Conservation (phyloP, 805 yeast genomes). For the Brettanomyces custersianus region DNA sequence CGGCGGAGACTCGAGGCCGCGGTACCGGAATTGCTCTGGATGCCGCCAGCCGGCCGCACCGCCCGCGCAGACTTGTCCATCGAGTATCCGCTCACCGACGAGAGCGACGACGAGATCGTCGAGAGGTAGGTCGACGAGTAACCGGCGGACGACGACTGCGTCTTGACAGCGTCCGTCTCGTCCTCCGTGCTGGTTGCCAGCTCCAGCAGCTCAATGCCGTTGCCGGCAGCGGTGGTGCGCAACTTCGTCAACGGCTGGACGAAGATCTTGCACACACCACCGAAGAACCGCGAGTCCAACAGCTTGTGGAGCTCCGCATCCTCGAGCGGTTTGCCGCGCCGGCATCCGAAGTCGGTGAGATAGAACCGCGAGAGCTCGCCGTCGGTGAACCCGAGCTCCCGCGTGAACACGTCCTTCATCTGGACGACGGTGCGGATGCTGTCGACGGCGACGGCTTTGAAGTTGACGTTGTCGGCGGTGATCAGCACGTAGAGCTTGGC, state of each 20-base stretch:
- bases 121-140: too few relatives aligned
- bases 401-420: conserved; percentile 32
- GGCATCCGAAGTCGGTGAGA: conserved; percentile 60
- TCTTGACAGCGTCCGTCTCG: too few relatives aligned
- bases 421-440: conserved; percentile 21
- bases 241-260: conserved; percentile 7
- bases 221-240: background rate
- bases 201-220: background rate
- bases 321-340: conserved; percentile 47
- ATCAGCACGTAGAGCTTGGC: conserved; percentile 38
- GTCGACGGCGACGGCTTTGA: conserved; percentile 38
- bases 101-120: too few relatives aligned
- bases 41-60: too few relatives aligned
- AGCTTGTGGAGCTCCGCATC: conserved; percentile 35
- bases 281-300: conserved; percentile 25
- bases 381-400: conserved; percentile 24
- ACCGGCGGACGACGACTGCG: too few relatives aligned
- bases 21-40: too few relatives aligned
- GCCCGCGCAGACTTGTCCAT: too few relatives aligned
- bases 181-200: too few relatives aligned
- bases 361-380: conserved; percentile 28
- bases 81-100: too few relatives aligned
- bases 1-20: too few relatives aligned
- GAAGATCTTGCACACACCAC: conserved; percentile 17
- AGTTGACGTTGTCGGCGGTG: conserved; percentile 53